These are phyloP conservation scores for Mychonastes homosphaera DNA, from an alignment of 139 green algal species.

Conservation along the genomic window DNA sequence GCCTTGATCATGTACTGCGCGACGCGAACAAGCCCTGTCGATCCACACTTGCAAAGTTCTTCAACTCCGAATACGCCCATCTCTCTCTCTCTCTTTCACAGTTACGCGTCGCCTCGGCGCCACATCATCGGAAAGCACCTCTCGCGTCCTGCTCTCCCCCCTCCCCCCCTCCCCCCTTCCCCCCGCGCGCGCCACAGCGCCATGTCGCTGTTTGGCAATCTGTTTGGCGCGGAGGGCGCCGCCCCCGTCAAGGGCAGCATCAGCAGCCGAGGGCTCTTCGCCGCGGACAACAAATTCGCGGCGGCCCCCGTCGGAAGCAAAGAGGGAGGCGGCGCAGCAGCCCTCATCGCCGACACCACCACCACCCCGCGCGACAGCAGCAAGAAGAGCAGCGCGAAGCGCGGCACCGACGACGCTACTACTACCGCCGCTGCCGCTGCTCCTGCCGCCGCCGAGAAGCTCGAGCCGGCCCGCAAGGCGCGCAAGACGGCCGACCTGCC, in stretches of 20 bases:
- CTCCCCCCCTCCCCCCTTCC: no score
- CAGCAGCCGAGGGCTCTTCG: no score
- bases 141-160: no score
- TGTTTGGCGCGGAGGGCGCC: slow-evolving; percentile 4
- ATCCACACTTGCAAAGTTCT: no score
- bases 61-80: no score
- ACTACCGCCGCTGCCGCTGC: not conserved
- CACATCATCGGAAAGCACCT: no score
- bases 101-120: no score
- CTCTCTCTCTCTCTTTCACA: no score
- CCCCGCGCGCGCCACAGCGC: no score
- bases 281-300: slow-evolving; percentile 6
- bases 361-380: not conserved
- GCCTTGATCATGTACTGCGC: no score
- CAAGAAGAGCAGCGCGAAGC: not conserved
- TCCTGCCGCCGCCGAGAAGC: not conserved
- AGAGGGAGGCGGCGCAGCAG: not conserved
- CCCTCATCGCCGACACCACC: not conserved
- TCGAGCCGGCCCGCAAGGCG: not conserved
- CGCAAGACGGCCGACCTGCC: slow-evolving; percentile 3
- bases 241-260: no score
- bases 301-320: not conserved
- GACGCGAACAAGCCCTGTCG: no score
- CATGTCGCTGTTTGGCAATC: slow-evolving; percentile 14
- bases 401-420: not conserved